Conservation (phyloP, 2,329 filamentous ascomycete genomes). For the Helicocarpus griseus region DNA sequence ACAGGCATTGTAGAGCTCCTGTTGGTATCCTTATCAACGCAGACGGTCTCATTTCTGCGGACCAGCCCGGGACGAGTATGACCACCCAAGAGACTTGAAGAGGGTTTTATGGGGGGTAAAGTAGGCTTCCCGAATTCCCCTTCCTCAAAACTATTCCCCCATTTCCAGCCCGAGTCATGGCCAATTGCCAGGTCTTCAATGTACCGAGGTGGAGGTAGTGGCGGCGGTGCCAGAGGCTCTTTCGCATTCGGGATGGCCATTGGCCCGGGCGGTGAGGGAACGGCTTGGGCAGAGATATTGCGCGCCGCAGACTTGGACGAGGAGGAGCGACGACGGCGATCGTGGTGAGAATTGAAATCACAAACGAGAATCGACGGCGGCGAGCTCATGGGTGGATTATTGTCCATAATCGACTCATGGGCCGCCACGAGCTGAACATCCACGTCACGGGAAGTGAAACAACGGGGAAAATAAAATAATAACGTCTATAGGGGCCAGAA, state of each 20-base stretch:
- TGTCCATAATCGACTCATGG: constrained; percentile 34
- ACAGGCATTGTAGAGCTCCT: constrained; percentile 4
- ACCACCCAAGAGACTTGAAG: constrained; percentile 41
- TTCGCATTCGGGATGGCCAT: constrained; percentile 55
- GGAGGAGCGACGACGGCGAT: constrained; percentile 23
- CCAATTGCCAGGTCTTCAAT: constrained; percentile 48
- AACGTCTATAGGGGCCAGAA: too few relatives aligned
- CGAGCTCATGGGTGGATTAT: constrained; percentile 25
- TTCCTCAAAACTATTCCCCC: constrained; percentile 45
- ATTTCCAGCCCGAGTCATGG: constrained; percentile 54
- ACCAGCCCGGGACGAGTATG: constrained; percentile 28
- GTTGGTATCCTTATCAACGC: constrained; percentile 3
- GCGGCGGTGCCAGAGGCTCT: constrained; percentile 45
- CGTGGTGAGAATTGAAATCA: constrained; percentile 22
- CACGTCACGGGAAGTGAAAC: constrained; percentile 7
- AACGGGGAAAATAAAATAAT: constrained; percentile 9
- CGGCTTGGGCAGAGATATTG: constrained; percentile 32
- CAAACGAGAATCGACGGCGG: constrained; percentile 36
- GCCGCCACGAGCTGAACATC: constrained; percentile 15
- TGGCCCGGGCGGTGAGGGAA: constrained; percentile 40
- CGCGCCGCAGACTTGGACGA: constrained; percentile 28
- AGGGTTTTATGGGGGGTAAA: constrained; percentile 38
- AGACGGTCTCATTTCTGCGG: constrained; percentile 18
- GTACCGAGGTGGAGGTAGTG: constrained; percentile 53
- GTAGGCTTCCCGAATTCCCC: constrained; percentile 32